Percentiles rank a stretch among this genome's conserved stretches.
phyloP scores from a whole-genome alignment of 176 grass and related monocot species.

The Elaeis guineensis region DNA sequence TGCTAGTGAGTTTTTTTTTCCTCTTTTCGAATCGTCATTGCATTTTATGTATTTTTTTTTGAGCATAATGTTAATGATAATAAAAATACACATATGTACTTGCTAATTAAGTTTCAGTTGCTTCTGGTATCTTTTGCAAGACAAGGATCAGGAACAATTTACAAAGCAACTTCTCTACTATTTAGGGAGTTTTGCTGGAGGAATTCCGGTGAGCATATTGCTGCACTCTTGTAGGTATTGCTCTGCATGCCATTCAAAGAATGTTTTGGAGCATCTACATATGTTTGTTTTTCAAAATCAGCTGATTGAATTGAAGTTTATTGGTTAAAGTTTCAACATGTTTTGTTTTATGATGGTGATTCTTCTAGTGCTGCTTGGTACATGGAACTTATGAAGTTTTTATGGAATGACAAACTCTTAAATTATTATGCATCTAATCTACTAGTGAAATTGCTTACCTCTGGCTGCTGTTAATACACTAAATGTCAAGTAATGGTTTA shows the following conservation, averaged over 20 bases:
- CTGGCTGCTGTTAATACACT: too few species aligned
- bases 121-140: slow-evolving; percentile 52
- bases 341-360: too few species aligned
- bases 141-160: slow-evolving; percentile 95
- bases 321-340: too few species aligned
- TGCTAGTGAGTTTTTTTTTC: slow-evolving; percentile 43
- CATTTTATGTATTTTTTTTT: not conserved
- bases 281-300: slow-evolving; percentile 8
- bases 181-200: slow-evolving; percentile 74
- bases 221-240: slow-evolving; percentile 86
- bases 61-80: too few species aligned
- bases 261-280: slow-evolving; percentile 10
- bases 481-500: too few species aligned
- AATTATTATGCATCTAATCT: too few species aligned
- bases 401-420: too few species aligned
- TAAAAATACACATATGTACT: not conserved
- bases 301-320: not conserved
- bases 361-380: too few species aligned
- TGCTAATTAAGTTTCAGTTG: slow-evolving; percentile 23
- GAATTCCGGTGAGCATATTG: slow-evolving; percentile 99
- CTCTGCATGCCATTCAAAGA: slow-evolving; percentile 38
- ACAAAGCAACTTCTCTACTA: slow-evolving; percentile 82
- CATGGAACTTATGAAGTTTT: too few species aligned
- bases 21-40: not conserved
- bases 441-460: too few species aligned